Evolutionary conservation across 306 rosid species (phyloP).

Genomic region (cucumber (Cucumis sativus)): Cucumber_9930_V3 NC_026660.2:4758501-4759000

Average conservation of each 20-base stretch:
- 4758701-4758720: slow-evolving; percentile 10
- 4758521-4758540: slow-evolving; percentile 35
- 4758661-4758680: slow-evolving; percentile 28
- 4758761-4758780: slow-evolving; percentile 29
- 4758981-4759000: neutral
- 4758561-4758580: slow-evolving; percentile 24
- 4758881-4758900: slow-evolving; percentile 78
- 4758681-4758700: slow-evolving; percentile 14
- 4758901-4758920: slow-evolving; percentile 17
- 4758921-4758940: neutral
- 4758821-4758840: slow-evolving; percentile 34
- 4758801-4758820: slow-evolving; percentile 7
- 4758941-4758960: neutral
- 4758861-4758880: slow-evolving; percentile 52
- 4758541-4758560: slow-evolving; percentile 33
- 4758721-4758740: slow-evolving; percentile 30
- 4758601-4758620: slow-evolving; percentile 72
- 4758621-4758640: slow-evolving; percentile 36
- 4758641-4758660: slow-evolving; percentile 26
- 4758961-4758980: neutral
- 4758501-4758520: slow-evolving; percentile 44
- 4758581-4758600: slow-evolving; percentile 48
- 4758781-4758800: slow-evolving; percentile 7
- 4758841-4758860: slow-evolving; percentile 30
- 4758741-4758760: slow-evolving; percentile 26